Evolutionary conservation across 176 grass and related monocot genomes (phyloP).

Genomic region (Oryza glumipatula): DNA sequence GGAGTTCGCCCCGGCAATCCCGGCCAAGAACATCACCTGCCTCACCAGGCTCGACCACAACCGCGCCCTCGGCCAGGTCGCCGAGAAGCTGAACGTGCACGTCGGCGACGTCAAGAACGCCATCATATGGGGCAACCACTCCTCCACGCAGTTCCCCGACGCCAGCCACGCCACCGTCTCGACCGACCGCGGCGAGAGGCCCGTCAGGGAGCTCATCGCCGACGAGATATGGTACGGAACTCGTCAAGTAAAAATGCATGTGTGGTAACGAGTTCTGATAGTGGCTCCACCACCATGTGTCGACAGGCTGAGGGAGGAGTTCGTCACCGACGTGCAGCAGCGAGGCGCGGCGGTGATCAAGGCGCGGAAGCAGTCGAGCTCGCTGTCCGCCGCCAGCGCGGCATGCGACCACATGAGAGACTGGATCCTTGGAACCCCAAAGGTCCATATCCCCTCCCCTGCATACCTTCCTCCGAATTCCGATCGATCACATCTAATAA

Average conservation of each 20-base stretch:
- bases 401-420: conserved; percentile 78
- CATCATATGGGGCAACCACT: conserved; percentile 86
- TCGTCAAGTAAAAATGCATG: background rate
- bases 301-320: conserved; percentile 65
- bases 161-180: conserved; percentile 57
- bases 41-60: conserved; percentile 93
- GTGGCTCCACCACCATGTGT: background rate
- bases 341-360: conserved; percentile 67
- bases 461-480: background rate
- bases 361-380: conserved; percentile 68
- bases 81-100: conserved; percentile 62
- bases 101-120: conserved; percentile 69
- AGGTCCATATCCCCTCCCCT: conserved; percentile 36
- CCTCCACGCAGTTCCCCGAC: conserved; percentile 86
- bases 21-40: conserved; percentile 81
- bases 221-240: conserved; percentile 61
- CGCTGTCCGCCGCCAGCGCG: conserved; percentile 73
- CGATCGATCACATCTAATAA: background rate
- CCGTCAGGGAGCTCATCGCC: conserved; percentile 53
- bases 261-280: background rate
- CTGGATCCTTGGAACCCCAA: conserved; percentile 73
- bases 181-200: conserved; percentile 52
- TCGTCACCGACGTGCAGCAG: conserved; percentile 63
- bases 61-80: conserved; percentile 66
- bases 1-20: conserved; percentile 60